Percentiles rank a stretch among this genome's conserved stretches.
phyloP scores from a whole-genome alignment of 345 rosid genomes.

The Excoecaria agallocha region DNA sequence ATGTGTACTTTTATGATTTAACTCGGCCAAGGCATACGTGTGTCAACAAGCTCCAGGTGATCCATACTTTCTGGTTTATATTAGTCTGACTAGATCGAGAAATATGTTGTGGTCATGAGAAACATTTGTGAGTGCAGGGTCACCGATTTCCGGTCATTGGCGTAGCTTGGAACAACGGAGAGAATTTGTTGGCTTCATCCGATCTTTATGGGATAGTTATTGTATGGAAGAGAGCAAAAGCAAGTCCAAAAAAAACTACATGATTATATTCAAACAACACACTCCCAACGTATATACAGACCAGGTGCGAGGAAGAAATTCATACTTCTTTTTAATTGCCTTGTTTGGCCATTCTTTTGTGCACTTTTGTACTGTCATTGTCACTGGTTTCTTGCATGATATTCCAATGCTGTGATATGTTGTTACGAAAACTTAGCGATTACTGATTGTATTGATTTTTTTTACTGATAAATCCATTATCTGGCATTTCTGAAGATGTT shows the following conservation, averaged over 20 bases:
- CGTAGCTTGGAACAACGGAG: slow-evolving; percentile 98
- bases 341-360: slow-evolving; percentile 17
- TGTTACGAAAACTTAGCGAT: slow-evolving; percentile 1
- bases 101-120: background rate
- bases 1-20: slow-evolving; percentile 85
- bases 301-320: background rate
- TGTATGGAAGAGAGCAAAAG: slow-evolving; percentile 94
- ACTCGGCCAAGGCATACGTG: slow-evolving; percentile 85
- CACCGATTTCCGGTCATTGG: slow-evolving; percentile 82
- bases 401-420: background rate
- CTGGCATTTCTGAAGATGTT: background rate
- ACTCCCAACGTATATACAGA: slow-evolving; percentile 7
- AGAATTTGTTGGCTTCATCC: slow-evolving; percentile 89
- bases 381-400: background rate
- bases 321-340: background rate
- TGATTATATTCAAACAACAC: background rate
- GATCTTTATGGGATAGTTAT: slow-evolving; percentile 89
- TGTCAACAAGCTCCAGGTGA: slow-evolving; percentile 94
- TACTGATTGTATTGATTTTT: slow-evolving; percentile 6
- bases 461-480: background rate
- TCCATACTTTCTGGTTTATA: background rate
- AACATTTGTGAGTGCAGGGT: slow-evolving; percentile 52
- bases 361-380: background rate
- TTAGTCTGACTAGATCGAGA: background rate
- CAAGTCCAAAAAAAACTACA: slow-evolving; percentile 31